Percentiles rank a stretch among this genome's conserved stretches.
phyloP scores from a whole-genome alignment of 2,329 filamentous ascomycete species.

The Exophiala alcalophila region DNA sequence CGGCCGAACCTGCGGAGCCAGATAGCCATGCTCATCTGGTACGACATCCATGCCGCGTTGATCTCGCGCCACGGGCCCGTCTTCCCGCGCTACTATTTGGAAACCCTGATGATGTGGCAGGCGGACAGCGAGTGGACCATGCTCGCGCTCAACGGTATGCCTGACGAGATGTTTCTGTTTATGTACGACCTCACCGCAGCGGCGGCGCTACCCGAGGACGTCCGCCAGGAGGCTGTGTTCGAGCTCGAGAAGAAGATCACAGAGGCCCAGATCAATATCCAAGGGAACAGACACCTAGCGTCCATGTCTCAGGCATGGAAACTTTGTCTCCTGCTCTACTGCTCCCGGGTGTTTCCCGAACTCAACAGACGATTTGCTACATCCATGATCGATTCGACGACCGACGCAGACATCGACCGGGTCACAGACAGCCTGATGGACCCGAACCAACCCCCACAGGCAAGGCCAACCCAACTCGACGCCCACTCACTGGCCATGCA shows the following conservation, averaged over 20 bases:
- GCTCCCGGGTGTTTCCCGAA: slow-evolving; percentile 10
- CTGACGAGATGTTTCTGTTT: slow-evolving; percentile 24
- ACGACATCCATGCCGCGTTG: slow-evolving; percentile 21
- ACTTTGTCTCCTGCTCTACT: slow-evolving; percentile 18
- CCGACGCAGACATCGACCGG: neutral
- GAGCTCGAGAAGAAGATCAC: slow-evolving; percentile 13
- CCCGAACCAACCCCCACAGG: too few relatives aligned
- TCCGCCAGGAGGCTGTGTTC: slow-evolving; percentile 1
- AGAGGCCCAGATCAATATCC: slow-evolving; percentile 2
- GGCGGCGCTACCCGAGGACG: slow-evolving; percentile 8
- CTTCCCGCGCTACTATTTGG: slow-evolving; percentile 21
- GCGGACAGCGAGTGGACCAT: slow-evolving; percentile 27
- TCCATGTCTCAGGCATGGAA: slow-evolving; percentile 20
- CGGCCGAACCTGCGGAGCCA: slow-evolving; percentile 21
- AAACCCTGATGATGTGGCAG: slow-evolving; percentile 24
- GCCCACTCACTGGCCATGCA: slow-evolving; percentile 13
- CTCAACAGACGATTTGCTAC: neutral
- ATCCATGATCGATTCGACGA: neutral
- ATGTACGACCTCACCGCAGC: slow-evolving; percentile 22
- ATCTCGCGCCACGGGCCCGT: slow-evolving; percentile 21
- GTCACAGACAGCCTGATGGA: neutral
- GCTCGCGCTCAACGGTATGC: slow-evolving; percentile 24
- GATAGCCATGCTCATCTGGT: slow-evolving; percentile 27
- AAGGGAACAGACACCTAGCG: slow-evolving; percentile 6
- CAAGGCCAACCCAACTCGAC: neutral